Evolutionary conservation across 352 stramenopile genomes (phyloP), one percentile per base, ranked within the genome.

Genomic region (Phytopythium sindhum): DNA sequence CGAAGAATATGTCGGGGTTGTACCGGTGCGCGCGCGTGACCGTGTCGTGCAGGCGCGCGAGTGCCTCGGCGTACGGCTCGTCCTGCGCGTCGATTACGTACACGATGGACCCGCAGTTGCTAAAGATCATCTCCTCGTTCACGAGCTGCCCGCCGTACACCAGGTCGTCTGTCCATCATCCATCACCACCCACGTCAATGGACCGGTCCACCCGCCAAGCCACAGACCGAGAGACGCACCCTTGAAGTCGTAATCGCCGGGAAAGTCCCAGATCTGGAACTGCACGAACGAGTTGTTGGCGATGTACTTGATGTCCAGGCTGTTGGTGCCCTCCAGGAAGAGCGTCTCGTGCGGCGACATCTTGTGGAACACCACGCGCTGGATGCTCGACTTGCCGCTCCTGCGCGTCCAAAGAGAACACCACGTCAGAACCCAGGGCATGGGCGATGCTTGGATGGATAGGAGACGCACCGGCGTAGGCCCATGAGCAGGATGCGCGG

Each of bases 261-360:
- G 97, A 70, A 99, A 99, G 74, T 99, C 97, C 93, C 95, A 99
- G 74, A 99, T 98, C 69, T 98, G 97, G 74, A 99, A 99, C 67
- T 98, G 90, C 73, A 98, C 97, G 51, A 99, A 96, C 29, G 95
- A 93, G 60, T 98, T 99, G 81, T 99, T 98, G 77, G 97, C 95
- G 26, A 99, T 97, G 69, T 98, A 96, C 65, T 98, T 97, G 72
- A 97, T 97, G 68, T 97, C 91, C 21, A 97, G 78, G 44, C 69
- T 84, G 73, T 90, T 89, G 44, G 90, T 97, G 60, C 79, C 80
- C 65, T 96, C 89, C 19, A 98, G 74, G 64, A 99, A 99, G 35
- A 99, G 73, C 54, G 97, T 99, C 80, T 99, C 97, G 67, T 99
- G 97, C 7, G 97, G 96, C 51, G 92, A 98, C 95, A 99, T 99